These are phyloP conservation scores for Apiotrichum domesticum DNA, from an alignment of 1,284 basidiomycete species.

Conservation along the genomic window DNA sequence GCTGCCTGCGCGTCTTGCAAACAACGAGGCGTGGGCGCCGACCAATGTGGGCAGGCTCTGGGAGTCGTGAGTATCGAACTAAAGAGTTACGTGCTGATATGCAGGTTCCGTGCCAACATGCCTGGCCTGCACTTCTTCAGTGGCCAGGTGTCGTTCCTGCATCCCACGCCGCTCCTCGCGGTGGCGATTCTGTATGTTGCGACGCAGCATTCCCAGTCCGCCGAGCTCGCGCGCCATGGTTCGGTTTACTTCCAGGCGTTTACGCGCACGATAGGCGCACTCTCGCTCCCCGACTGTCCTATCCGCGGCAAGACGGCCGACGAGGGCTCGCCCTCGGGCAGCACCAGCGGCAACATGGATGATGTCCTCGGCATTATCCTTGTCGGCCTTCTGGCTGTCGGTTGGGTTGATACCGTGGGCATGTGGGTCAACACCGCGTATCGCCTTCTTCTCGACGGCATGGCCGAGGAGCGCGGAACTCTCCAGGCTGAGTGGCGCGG, in stretches of 20 bases:
- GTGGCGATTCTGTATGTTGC: slow-evolving; percentile 20
- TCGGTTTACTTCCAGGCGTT: slow-evolving; percentile 18
- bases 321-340: slow-evolving; percentile 3
- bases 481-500: slow-evolving; percentile 18
- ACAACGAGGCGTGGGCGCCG: slow-evolving; percentile 11
- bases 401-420: slow-evolving; percentile 22
- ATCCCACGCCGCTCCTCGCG: slow-evolving; percentile 19
- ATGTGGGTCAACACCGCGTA: slow-evolving; percentile 22
- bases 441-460: slow-evolving; percentile 19
- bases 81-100: not conserved
- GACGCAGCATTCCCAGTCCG: slow-evolving; percentile 14
- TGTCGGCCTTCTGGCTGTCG: slow-evolving; percentile 17
- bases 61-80: slow-evolving; percentile 11
- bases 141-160: slow-evolving; percentile 19
- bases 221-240: slow-evolving; percentile 14
- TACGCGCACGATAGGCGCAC: slow-evolving; percentile 12
- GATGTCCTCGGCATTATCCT: slow-evolving; percentile 22
- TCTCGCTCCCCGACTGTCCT: slow-evolving; percentile 14
- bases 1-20: slow-evolving; percentile 10
- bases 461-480: slow-evolving; percentile 16
- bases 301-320: slow-evolving; percentile 1
- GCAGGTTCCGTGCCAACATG: slow-evolving; percentile 22
- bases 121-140: slow-evolving; percentile 22
- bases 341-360: slow-evolving; percentile 17
- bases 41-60: slow-evolving; percentile 6